Evolutionary conservation across 768 basidiomycete genomes (phyloP), one percentile per base, ranked within the genome.

Genomic region (Trametes gibbosa): DNA sequence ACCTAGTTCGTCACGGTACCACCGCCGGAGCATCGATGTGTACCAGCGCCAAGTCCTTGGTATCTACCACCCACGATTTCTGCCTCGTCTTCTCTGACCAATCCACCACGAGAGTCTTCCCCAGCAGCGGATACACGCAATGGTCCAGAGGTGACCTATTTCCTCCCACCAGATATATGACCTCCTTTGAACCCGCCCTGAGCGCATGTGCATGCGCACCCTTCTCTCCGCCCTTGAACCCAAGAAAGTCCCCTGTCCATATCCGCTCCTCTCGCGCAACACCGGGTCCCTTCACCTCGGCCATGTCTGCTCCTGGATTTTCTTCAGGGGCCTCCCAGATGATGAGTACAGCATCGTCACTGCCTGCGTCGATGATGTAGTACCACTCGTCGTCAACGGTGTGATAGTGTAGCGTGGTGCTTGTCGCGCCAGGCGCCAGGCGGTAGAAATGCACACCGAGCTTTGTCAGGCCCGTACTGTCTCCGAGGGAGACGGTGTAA

Each of bases 141-240:
- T 62, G 50, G 46, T 70, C 69, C 50, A 64, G 32, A n/a, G 47
- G 21, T 52, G 58, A 48, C 47, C 69, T 58, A n/a, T 53, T 67
- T 17, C 69, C 69, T 12, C 67, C 64, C 29, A 65, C 37, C 6
- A 70, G 59, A 46, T 68, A 70, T 52, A 67, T 63, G 21, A 70
- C 39, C 46, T 68, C 67, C 23, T 43, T 47, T 35, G 41, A 47
- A 7, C 66, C 69, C 13, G 63, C 56, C 17, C 62, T 53, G 16
- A 70, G 41, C 19, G 65, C 63, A 39, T 68, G 67, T 21, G 61
- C 63, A 7, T 34, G 52, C 45, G 57, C 61, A 23, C 27, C 41
- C 48, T 43, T 19, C 23, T 12, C 49, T 1, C 64, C 66, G 0
- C 64, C 66, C 5, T 65, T 65, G 58, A 68, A 70, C 3, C 63